A percentile compares a stretch with the other conserved stretches of the same genome.
phyloP scores from a whole-genome alignment of 2,329 filamentous ascomycete species.

The Fusarium miscanthi region DNA sequence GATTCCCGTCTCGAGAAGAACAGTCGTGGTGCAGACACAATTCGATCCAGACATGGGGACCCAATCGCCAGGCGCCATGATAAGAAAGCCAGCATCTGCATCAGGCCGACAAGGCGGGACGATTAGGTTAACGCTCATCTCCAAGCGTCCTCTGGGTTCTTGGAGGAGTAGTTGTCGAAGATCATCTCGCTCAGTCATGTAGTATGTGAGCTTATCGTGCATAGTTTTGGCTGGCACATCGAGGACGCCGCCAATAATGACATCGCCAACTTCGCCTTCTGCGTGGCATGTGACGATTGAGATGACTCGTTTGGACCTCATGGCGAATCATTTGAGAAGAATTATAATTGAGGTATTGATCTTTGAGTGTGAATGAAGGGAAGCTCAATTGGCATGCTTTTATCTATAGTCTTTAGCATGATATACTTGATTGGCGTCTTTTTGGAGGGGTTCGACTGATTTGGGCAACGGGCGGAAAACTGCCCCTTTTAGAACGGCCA shows the following conservation, averaged over 20 bases:
- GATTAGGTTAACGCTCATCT: constrained; percentile 9
- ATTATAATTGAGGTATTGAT: neutral
- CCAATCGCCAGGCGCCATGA: constrained; percentile 38
- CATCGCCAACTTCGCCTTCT: constrained; percentile 60
- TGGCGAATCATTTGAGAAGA: neutral
- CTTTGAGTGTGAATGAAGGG: neutral
- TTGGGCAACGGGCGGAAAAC: constrained; percentile 13
- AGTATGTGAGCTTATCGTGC: constrained; percentile 60
- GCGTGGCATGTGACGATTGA: constrained; percentile 52
- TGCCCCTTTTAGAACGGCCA: neutral
- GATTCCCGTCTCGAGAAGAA: constrained; percentile 59
- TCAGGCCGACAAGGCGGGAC: constrained; percentile 48
- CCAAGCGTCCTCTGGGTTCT: constrained; percentile 7
- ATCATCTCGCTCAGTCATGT: constrained; percentile 53
- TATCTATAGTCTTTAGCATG: neutral
- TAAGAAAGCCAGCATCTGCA: constrained; percentile 57
- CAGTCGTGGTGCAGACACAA: constrained; percentile 55
- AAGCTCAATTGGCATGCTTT: neutral
- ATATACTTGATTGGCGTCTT: neutral
- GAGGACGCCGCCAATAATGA: constrained; percentile 59
- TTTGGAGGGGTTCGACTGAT: neutral
- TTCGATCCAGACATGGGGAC: constrained; percentile 55
- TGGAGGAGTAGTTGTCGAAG: constrained; percentile 40
- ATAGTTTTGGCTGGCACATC: constrained; percentile 58
- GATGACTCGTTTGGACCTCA: constrained; percentile 37